Evolutionary conservation across 192 early-diverging fungal genomes (phyloP).

Genomic region (Allomyces arbusculus): DNA sequence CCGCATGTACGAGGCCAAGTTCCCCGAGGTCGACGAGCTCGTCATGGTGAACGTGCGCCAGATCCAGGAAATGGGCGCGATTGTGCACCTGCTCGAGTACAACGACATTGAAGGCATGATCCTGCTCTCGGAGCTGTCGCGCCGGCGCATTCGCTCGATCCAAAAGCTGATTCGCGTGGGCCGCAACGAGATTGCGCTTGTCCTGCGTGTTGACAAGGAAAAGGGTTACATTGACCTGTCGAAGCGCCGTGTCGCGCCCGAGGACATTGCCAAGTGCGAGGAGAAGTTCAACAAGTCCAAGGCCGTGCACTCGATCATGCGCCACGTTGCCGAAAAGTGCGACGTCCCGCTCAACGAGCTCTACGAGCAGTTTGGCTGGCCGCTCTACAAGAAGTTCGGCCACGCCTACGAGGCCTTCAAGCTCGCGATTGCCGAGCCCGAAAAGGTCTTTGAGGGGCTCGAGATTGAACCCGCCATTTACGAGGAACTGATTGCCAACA

Average conservation of each 20-base stretch:
- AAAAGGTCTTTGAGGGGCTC: slow-evolving; percentile 65
- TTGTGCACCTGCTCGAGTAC: slow-evolving; percentile 87
- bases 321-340: slow-evolving; percentile 71
- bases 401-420: slow-evolving; percentile 97
- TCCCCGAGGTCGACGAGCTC: slow-evolving; percentile 81
- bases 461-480: slow-evolving; percentile 35
- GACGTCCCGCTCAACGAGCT: slow-evolving; percentile 62
- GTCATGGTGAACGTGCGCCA: slow-evolving; percentile 94
- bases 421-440: slow-evolving; percentile 70
- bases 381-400: slow-evolving; percentile 82
- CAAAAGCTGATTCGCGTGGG: slow-evolving; percentile 89
- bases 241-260: slow-evolving; percentile 74
- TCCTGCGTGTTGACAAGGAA: slow-evolving; percentile 87
- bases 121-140: slow-evolving; percentile 72
- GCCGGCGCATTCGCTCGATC: slow-evolving; percentile 86
- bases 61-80: slow-evolving; percentile 91
- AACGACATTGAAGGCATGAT: slow-evolving; percentile 97
- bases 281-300: slow-evolving; percentile 89
- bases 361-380: slow-evolving; percentile 75
- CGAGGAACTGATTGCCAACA: slow-evolving; percentile 60
- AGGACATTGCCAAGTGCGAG: slow-evolving; percentile 75
- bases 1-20: slow-evolving; percentile 86
- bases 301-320: slow-evolving; percentile 65
- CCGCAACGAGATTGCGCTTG: slow-evolving; percentile 77
- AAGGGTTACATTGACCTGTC: slow-evolving; percentile 98